Evolutionary conservation across 306 rosid species (phyloP).

Genomic region (Hippophae gyantsensis): DNA sequence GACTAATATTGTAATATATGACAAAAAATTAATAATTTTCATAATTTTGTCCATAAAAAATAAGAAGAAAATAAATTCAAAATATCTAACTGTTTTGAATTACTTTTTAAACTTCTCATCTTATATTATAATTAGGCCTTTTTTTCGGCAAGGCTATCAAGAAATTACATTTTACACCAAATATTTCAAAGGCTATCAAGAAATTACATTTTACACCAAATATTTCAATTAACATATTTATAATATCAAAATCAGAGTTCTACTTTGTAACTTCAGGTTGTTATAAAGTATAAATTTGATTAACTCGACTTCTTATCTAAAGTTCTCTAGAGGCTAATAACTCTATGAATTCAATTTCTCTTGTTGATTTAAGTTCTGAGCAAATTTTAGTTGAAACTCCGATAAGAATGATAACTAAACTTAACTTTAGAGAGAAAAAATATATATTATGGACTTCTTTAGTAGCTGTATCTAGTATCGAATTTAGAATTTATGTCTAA

Average conservation of each 20-base stretch:
- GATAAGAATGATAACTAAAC: too few relatives aligned
- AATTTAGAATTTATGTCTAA: too few relatives aligned
- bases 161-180: neutral
- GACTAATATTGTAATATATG: neutral
- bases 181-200: neutral
- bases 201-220: neutral
- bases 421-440: too few relatives aligned
- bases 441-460: too few relatives aligned
- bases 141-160: neutral
- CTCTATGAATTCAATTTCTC: neutral
- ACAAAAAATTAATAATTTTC: too few relatives aligned
- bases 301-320: neutral
- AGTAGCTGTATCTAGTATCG: accelerated
- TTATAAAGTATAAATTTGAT: too few relatives aligned
- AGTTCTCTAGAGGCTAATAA: neutral
- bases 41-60: neutral
- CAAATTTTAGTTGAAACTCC: too few relatives aligned
- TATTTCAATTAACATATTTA: neutral
- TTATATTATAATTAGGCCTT: too few relatives aligned
- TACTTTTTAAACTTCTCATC: neutral
- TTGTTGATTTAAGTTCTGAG: too few relatives aligned
- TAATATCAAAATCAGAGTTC: neutral
- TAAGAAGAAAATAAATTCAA: neutral
- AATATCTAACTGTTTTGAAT: too few relatives aligned
- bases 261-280: neutral